A percentile compares a stretch with the other conserved stretches of the same genome.
Conservation (phyloP, 2,329 filamentous ascomycete genomes). For the Nemania sp. region DNA sequence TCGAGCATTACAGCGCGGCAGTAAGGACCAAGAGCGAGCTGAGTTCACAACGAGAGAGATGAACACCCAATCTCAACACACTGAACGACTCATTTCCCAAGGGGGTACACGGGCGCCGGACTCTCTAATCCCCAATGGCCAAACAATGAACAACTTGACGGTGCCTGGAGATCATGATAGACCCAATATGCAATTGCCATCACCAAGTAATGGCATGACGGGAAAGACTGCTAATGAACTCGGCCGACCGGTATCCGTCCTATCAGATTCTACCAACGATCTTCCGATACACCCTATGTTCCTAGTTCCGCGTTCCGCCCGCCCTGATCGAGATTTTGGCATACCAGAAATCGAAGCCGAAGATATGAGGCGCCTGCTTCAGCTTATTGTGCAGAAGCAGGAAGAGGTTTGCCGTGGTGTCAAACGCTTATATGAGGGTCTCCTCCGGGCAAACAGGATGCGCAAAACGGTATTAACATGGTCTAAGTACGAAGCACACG, state of each 20-base stretch:
- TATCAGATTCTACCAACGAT: conserved; percentile 52
- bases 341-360: conserved; percentile 76
- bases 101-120: conserved; percentile 3
- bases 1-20: conserved; percentile 1
- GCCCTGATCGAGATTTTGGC: conserved; percentile 71
- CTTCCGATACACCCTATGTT: conserved; percentile 77
- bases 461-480: conserved; percentile 73
- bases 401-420: conserved; percentile 79
- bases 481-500: conserved; percentile 78
- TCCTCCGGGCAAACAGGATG: conserved; percentile 73
- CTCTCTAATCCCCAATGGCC: conserved; percentile 12
- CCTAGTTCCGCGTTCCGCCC: conserved; percentile 63
- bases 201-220: conserved; percentile 22
- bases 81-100: conserved; percentile 14
- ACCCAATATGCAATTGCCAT: conserved; percentile 14
- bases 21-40: conserved; percentile 1
- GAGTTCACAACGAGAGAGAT: conserved; percentile 1
- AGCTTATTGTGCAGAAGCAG: conserved; percentile 82
- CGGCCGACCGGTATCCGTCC: conserved; percentile 35
- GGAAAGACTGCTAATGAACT: conserved; percentile 28
- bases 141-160: conserved; percentile 24
- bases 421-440: conserved; percentile 68
- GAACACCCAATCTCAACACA: conserved; percentile 4
- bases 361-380: conserved; percentile 73
- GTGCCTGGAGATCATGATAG: conserved; percentile 28